Conservation (phyloP, 352 stramenopile genomes). For the Phytophthora cryptogea region DNA sequence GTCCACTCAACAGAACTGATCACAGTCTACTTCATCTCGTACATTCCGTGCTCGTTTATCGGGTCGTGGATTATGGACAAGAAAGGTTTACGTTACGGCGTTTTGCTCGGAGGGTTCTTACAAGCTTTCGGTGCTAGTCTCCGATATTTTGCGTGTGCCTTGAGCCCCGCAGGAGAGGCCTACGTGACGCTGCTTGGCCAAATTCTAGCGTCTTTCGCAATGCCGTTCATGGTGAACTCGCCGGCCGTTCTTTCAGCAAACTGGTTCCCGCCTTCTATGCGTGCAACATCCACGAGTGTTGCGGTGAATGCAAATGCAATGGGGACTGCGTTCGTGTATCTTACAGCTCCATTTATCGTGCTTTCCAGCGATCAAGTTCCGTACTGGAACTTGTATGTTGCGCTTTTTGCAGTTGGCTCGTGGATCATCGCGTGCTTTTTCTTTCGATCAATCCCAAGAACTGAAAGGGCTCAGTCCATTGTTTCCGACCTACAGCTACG, state of each 20-base stretch:
- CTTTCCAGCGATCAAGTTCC: slow-evolving; percentile 36
- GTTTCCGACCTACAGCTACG: slow-evolving; percentile 59
- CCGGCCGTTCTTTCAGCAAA: slow-evolving; percentile 72
- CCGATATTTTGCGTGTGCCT: slow-evolving; percentile 49
- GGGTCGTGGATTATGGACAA: slow-evolving; percentile 86
- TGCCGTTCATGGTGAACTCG: slow-evolving; percentile 90
- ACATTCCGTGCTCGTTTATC: slow-evolving; percentile 81
- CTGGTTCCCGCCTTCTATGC: slow-evolving; percentile 72
- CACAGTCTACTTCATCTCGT: slow-evolving; percentile 80
- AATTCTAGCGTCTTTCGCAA: slow-evolving; percentile 63
- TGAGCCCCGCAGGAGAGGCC: slow-evolving; percentile 28
- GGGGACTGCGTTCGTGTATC: slow-evolving; percentile 67
- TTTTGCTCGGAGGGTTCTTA: slow-evolving; percentile 60
- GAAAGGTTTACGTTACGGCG: slow-evolving; percentile 64
- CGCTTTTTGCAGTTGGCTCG: slow-evolving; percentile 32
- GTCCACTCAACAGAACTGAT: slow-evolving; percentile 76
- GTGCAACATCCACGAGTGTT: slow-evolving; percentile 70
- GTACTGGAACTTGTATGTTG: slow-evolving; percentile 55
- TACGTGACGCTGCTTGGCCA: slow-evolving; percentile 61
- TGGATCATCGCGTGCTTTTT: slow-evolving; percentile 33
- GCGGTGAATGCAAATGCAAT: slow-evolving; percentile 79
- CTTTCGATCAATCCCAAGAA: slow-evolving; percentile 56
- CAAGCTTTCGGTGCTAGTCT: slow-evolving; percentile 54
- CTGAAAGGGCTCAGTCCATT: slow-evolving; percentile 45
- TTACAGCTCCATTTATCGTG: slow-evolving; percentile 58